phyloP scores from a whole-genome alignment of 2,329 filamentous ascomycete species.

The Emericellopsis cladophorae region DNA sequence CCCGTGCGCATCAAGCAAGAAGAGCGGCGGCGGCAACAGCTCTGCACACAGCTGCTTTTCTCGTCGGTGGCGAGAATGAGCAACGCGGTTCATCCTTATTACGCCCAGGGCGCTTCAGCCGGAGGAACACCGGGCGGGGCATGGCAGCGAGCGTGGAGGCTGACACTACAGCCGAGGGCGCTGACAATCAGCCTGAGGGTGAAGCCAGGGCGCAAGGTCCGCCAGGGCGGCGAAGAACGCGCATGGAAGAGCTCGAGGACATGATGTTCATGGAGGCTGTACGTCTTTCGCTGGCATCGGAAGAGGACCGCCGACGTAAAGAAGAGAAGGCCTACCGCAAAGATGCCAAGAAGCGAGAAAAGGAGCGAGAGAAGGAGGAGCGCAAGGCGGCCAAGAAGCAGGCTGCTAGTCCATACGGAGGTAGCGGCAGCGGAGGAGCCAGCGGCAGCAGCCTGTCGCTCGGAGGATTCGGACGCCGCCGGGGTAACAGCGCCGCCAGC shows the following conservation, averaged over 20 bases:
- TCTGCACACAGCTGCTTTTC: slow-evolving; percentile 84
- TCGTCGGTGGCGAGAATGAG: slow-evolving; percentile 54
- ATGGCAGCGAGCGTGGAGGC: slow-evolving; percentile 8
- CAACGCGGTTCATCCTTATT: slow-evolving; percentile 27
- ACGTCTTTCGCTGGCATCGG: slow-evolving; percentile 74
- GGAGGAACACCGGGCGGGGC: slow-evolving; percentile 34
- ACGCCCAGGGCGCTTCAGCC: slow-evolving; percentile 38
- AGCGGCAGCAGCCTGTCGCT: slow-evolving; percentile 55
- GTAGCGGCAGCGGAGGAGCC: slow-evolving; percentile 21
- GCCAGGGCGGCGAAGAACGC: slow-evolving; percentile 19
- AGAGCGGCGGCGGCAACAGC: slow-evolving; percentile 88
- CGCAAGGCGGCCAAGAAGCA: slow-evolving; percentile 64
- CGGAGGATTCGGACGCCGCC: slow-evolving; percentile 37
- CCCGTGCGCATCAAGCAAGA: slow-evolving; percentile 72
- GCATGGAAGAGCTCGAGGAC: slow-evolving; percentile 84
- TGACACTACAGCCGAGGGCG: not conserved
- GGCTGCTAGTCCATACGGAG: slow-evolving; percentile 19
- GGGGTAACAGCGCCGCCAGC: slow-evolving; percentile 47
- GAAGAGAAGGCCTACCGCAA: slow-evolving; percentile 46
- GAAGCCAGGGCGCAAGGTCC: not conserved
- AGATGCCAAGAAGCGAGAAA: slow-evolving; percentile 73
- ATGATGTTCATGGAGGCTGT: slow-evolving; percentile 99
- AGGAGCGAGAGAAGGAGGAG: slow-evolving; percentile 72
- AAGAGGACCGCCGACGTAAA: slow-evolving; percentile 83
- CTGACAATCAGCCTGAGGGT: not conserved